Percentiles rank a stretch among this genome's conserved stretches.
Evolutionary conservation across 2,329 filamentous ascomycete genomes (phyloP).

Genomic region (Colletotrichum tabaci): DNA sequence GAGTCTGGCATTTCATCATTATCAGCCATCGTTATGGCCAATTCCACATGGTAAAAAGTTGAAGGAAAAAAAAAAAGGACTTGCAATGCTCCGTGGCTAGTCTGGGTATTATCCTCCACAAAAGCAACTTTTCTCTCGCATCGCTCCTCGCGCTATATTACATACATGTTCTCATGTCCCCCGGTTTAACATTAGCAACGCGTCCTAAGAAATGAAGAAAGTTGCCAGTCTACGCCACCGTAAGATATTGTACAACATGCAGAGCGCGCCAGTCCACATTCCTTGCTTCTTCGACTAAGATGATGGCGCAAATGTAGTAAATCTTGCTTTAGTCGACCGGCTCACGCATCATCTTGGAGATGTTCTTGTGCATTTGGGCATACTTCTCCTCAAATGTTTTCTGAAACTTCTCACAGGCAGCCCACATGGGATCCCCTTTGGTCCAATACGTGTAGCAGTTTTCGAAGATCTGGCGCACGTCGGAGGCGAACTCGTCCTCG

Average conservation of each 20-base stretch:
- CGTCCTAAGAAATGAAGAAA: neutral
- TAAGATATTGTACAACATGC: constrained; percentile 16
- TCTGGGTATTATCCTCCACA: constrained; percentile 39
- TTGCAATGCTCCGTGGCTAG: constrained; percentile 19
- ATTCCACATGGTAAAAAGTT: constrained; percentile 1
- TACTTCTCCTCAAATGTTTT: constrained; percentile 73
- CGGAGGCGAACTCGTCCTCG: constrained; percentile 68
- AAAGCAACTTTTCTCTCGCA: constrained; percentile 11
- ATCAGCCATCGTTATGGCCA: neutral
- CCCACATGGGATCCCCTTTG: constrained; percentile 68
- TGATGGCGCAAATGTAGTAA: neutral
- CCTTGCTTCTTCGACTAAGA: constrained; percentile 18
- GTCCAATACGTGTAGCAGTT: constrained; percentile 78
- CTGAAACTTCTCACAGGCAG: constrained; percentile 70
- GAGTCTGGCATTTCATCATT: neutral
- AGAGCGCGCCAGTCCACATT: neutral
- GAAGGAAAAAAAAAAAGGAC: neutral
- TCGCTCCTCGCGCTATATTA: constrained; percentile 2
- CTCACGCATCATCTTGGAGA: constrained; percentile 66
- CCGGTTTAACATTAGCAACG: constrained; percentile 11
- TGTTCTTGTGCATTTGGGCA: constrained; percentile 72
- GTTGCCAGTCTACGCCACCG: constrained; percentile 6
- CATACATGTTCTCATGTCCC: constrained; percentile 3
- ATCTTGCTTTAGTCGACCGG: constrained; percentile 50
- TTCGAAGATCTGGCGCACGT: constrained; percentile 74